Base-by-base conservation (phyloP, 2,329 filamentous ascomycete genomes). In the Diaporthe humulicola region DNA sequence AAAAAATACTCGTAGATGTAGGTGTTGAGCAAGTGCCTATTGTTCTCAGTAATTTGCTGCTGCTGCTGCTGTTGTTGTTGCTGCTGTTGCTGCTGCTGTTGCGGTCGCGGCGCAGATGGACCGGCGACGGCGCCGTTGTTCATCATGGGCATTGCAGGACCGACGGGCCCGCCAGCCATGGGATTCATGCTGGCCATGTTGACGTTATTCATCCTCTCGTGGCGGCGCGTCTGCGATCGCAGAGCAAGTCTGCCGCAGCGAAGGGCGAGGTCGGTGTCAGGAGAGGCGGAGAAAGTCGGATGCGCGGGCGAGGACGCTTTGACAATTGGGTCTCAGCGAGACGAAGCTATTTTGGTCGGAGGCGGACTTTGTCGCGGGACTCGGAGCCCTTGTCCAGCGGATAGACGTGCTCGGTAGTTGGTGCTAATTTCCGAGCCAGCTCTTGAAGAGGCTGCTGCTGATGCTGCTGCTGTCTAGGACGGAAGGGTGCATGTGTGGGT, bases 1-100 rank as follows among this genome's bases (percentile, higher is more conserved):
- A 98, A 87, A 78, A 98, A 96, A 83, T 97, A 96, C 81, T 97
- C 94, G 88, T 96, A 97, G 78, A 97, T 97, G 83, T 96, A 96
- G 28, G 94, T 96, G 85, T 96, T 96, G 70, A 97, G 89, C 75
- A 92, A 85, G 66, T 88, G 86, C 77, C 89, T 90, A 78, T 86
- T 87, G 76, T 82, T 83, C 66, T 88, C 86, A 77, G 84, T 86
- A 76, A 83, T 83, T 77, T 84, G 85, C 76, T 86, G 84, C 73
- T 81, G 84, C 74, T 84, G 84, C 82, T 83, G 84, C 76, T 83
- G 82, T 78, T 79, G 84, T 73, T 81, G 83, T 77, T 79, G 81
- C 60, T 85, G 83, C 56, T 86, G 85, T 61, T 86, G 84, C 36
- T 77, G 73, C 52, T 77, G 84, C 25, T 84, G 85, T 74, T 86